Evolutionary conservation across 169 alveolate species (phyloP).

Genomic region (Eimeria acervulina): DNA sequence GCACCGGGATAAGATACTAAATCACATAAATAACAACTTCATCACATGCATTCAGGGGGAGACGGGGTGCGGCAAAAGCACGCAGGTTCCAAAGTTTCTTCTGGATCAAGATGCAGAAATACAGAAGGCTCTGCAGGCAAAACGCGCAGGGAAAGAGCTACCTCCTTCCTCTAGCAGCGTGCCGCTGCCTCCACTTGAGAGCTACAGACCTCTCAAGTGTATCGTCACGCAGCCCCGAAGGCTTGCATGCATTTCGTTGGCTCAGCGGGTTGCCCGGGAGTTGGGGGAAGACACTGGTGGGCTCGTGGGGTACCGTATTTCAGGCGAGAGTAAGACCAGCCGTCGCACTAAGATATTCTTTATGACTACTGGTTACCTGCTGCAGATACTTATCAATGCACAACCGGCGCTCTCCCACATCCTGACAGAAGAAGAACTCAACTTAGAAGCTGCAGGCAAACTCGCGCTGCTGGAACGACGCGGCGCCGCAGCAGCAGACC

Average conservation of each 20-base stretch:
- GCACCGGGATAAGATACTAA: conserved; percentile 77
- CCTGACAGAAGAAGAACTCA: conserved; percentile 66
- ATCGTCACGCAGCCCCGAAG: conserved; percentile 86
- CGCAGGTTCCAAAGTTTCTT: conserved; percentile 83
- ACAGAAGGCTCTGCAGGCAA: not conserved
- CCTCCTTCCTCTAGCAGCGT: not conserved
- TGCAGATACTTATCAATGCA: conserved; percentile 80
- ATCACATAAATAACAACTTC: conserved; percentile 66
- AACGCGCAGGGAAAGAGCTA: not conserved
- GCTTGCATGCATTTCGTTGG: conserved; percentile 84
- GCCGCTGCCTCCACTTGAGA: conserved; percentile 34
- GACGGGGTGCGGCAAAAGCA: conserved; percentile 85
- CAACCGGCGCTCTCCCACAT: conserved; percentile 81
- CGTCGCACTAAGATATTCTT: conserved; percentile 76
- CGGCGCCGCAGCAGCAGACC: not conserved
- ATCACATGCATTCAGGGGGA: conserved; percentile 84
- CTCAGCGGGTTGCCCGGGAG: conserved; percentile 83
- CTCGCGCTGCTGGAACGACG: conserved; percentile 44
- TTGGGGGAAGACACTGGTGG: conserved; percentile 76
- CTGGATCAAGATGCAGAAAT: conserved; percentile 66
- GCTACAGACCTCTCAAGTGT: conserved; percentile 46
- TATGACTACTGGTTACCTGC: conserved; percentile 86
- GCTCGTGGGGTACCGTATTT: conserved; percentile 81
- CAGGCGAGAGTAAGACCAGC: conserved; percentile 72
- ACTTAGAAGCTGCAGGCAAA: conserved; percentile 45